A percentile compares a stretch with the other conserved stretches of the same genome.
Conservation (phyloP, 1,139 yeast species). For the Yarrowia galli region DNA sequence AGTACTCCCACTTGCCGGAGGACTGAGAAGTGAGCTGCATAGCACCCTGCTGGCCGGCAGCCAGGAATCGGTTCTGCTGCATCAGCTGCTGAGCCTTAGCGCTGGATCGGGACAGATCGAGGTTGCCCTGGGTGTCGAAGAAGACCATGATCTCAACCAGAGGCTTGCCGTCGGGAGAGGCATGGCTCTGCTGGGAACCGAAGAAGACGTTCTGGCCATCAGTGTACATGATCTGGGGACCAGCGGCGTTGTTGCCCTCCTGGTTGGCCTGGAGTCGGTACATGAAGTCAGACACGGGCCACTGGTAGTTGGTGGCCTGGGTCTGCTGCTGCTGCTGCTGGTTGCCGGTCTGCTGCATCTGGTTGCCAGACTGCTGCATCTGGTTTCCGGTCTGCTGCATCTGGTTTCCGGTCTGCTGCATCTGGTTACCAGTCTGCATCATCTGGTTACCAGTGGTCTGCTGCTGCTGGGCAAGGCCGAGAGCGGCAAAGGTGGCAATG, state of each 20-base stretch:
- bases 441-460: constrained; percentile 22
- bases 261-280: constrained; percentile 23
- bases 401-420: constrained; percentile 18
- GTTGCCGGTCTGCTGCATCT: constrained; percentile 18
- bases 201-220: constrained; percentile 16
- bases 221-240: constrained; percentile 18
- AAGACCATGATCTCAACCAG: constrained; percentile 20
- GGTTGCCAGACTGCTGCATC: constrained; percentile 12
- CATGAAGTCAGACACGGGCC: constrained; percentile 26
- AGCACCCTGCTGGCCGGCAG: constrained; percentile 15
- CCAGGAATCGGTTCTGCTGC: constrained; percentile 14
- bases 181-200: constrained; percentile 7
- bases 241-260: not conserved
- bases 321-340: not conserved
- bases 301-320: constrained; percentile 12
- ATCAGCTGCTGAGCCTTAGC: constrained; percentile 12
- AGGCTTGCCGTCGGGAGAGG: constrained; percentile 4
- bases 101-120: constrained; percentile 25
- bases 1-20: constrained; percentile 30
- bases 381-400: constrained; percentile 11
- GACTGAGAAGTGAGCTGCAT: constrained; percentile 14
- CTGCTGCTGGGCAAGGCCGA: constrained; percentile 29
- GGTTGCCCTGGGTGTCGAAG: constrained; percentile 23
- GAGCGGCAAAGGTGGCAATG: constrained; percentile 23
- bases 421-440: constrained; percentile 4